Evolutionary conservation across 2,329 filamentous ascomycete species (phyloP).

Genomic region (Aciculosporium take): DNA sequence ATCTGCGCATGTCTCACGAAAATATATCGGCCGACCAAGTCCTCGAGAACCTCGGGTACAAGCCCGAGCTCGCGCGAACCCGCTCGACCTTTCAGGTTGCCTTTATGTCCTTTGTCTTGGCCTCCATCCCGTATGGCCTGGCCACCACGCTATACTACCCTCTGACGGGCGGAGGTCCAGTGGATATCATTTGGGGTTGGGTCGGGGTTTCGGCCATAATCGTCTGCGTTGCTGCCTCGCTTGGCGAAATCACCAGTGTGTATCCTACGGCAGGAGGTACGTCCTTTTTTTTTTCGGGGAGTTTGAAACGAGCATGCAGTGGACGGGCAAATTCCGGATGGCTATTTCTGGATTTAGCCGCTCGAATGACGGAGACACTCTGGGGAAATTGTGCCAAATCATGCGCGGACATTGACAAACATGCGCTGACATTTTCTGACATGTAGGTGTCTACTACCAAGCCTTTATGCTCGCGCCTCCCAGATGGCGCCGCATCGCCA

Average conservation of each 20-base stretch:
- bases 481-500: conserved; percentile 45
- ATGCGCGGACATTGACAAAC: too few species aligned
- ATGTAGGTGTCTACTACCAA: conserved; percentile 54
- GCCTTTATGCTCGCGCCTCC: conserved; percentile 57
- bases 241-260: conserved; percentile 62
- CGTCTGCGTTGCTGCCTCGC: conserved; percentile 53
- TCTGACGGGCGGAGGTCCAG: conserved; percentile 49
- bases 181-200: conserved; percentile 62
- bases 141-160: conserved; percentile 57
- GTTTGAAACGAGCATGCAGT: background rate
- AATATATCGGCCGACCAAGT: conserved; percentile 43
- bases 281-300: conserved; percentile 4
- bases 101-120: conserved; percentile 65
- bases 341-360: background rate
- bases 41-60: conserved; percentile 51
- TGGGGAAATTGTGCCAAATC: too few species aligned
- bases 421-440: too few species aligned
- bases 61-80: conserved; percentile 47
- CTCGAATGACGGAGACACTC: too few species aligned
- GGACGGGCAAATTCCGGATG: background rate
- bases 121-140: conserved; percentile 60
- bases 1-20: conserved; percentile 12
- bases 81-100: conserved; percentile 55
- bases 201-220: conserved; percentile 54
- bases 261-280: conserved; percentile 60